Base-by-base conservation (phyloP, 2,329 filamentous ascomycete genomes). In the Echinosphaeria canescens region DNA sequence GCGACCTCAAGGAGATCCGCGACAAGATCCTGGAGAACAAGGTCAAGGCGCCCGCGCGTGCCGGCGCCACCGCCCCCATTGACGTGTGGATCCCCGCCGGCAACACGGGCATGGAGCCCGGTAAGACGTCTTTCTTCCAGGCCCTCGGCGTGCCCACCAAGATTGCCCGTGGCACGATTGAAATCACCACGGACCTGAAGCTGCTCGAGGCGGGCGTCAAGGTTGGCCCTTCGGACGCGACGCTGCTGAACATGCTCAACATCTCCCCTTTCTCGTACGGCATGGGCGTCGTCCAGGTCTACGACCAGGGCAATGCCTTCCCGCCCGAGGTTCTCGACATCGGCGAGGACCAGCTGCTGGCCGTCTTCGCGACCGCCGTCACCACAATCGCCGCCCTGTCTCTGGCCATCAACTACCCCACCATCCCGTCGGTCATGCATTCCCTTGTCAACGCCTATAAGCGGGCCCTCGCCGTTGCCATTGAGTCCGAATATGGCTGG, bases 71-170 rank as follows among this genome's bases (percentile, higher is more conserved):
- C 44, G 90, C 88, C 42, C 88, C 90, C 41, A 59, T 52, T 49
- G 90, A 98, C 57, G 88, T 98, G 53, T 98, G 62, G 65, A 56
- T 98, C 42, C 88, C 88, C 41, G 88, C 84, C 44, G 88, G 88
- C 60, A 98, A 98, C 78, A 98, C 88, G 49, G 88, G 88, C 64
- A 98, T 98, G 88, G 88, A 98, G 61, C 90, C 88, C 53, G 90
- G 90, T 59, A 98, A 98, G 79, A 98, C 88, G 50, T 95, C 88
- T 53, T 98, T 98, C 82, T 98, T 98, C 84, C 88, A 98, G 75
- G 88, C 88, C 49, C 88, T 98, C 60, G 85, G 85, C 81, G 82
- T 98, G 54, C 88, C 88, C 53, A 98, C 88, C 72, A 98, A 98
- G 82, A 98, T 98, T 63, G 88, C 88, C 54, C 88, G 88, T 91